These are phyloP conservation scores for Starmera stellimalicola DNA, from an alignment of 1,139 yeast genomes.

Conservation along the genomic window DNA sequence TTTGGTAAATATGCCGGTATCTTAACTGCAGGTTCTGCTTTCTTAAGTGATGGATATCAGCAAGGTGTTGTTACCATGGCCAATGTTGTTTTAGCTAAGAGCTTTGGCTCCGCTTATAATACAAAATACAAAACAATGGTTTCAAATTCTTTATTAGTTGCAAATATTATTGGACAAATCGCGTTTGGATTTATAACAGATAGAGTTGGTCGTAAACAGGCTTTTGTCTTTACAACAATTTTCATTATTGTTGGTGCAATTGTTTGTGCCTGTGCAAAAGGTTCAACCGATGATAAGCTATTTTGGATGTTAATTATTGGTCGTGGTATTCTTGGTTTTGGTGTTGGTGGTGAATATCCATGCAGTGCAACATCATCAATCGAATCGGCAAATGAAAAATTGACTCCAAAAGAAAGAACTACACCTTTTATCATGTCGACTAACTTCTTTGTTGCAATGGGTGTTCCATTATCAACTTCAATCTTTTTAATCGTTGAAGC, in stretches of 20 bases:
- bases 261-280: constrained; percentile 42
- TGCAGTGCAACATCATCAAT: constrained; percentile 57
- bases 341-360: constrained; percentile 65
- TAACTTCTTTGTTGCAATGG: constrained; percentile 40
- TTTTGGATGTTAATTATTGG: constrained; percentile 58
- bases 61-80: constrained; percentile 42
- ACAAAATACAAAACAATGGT: constrained; percentile 35
- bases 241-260: constrained; percentile 36
- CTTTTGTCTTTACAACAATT: constrained; percentile 35
- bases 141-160: constrained; percentile 39
- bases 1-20: constrained; percentile 8
- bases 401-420: constrained; percentile 31
- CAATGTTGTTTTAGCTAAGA: constrained; percentile 27
- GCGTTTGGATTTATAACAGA: constrained; percentile 36
- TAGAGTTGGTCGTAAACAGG: constrained; percentile 38
- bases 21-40: constrained; percentile 36
- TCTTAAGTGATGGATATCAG: constrained; percentile 44
- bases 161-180: constrained; percentile 42
- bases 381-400: constrained; percentile 55
- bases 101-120: constrained; percentile 22
- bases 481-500: constrained; percentile 39
- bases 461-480: constrained; percentile 42
- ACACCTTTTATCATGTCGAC: constrained; percentile 36
- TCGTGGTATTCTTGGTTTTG: constrained; percentile 61
- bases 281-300: constrained; percentile 28